Evolutionary conservation across 2,329 filamentous ascomycete species (phyloP).

Genomic region (Sporothrix euskadiensis): DNA sequence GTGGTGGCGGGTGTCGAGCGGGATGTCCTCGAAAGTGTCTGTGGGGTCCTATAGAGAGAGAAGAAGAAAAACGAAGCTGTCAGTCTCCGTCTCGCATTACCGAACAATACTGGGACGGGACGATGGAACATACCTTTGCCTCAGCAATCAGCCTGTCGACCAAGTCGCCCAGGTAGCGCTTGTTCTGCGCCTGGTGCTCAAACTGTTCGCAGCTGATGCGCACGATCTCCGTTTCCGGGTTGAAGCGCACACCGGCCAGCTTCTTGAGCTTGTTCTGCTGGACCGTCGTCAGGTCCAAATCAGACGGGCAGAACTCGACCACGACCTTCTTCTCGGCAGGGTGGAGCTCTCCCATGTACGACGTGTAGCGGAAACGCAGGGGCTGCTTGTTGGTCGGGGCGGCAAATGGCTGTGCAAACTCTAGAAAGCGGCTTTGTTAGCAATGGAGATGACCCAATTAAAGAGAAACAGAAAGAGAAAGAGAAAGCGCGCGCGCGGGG

Average conservation of each 20-base stretch:
- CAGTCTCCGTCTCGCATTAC: neutral
- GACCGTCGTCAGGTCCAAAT: conserved; percentile 66
- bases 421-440: conserved; percentile 47
- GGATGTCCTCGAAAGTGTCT: conserved; percentile 86
- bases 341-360: conserved; percentile 91
- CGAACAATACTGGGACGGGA: neutral
- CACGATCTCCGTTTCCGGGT: conserved; percentile 76
- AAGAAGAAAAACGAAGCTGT: neutral
- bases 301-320: conserved; percentile 77
- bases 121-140: conserved; percentile 58
- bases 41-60: conserved; percentile 56
- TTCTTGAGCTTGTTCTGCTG: conserved; percentile 84
- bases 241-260: conserved; percentile 80
- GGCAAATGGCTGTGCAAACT: conserved; percentile 78
- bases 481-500: too few species aligned
- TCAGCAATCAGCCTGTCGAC: conserved; percentile 71
- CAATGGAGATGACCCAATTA: neutral
- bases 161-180: conserved; percentile 83
- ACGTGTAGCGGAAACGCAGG: conserved; percentile 93
- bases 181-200: conserved; percentile 90
- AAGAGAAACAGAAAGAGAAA: neutral
- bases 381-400: conserved; percentile 67
- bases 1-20: conserved; percentile 85
- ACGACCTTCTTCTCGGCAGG: conserved; percentile 93
- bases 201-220: conserved; percentile 91